These are phyloP conservation scores for Chlorencoelia australis DNA, from an alignment of 2,329 filamentous ascomycete species.

Conservation along the genomic window DNA sequence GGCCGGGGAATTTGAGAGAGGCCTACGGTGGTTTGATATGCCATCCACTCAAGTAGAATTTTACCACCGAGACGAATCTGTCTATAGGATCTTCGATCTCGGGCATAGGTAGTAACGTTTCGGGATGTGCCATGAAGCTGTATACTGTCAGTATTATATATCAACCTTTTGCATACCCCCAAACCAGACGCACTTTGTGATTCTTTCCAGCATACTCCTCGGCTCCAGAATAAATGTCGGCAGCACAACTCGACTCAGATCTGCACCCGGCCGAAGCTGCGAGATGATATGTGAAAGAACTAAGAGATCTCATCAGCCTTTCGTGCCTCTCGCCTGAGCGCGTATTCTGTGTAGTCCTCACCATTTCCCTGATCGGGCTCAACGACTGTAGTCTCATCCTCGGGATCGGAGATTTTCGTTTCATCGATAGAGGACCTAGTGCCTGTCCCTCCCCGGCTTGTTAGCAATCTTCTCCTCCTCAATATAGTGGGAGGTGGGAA, in stretches of 20 bases:
- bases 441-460: slow-evolving; percentile 27
- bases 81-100: slow-evolving; percentile 79
- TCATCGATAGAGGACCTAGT: slow-evolving; percentile 30
- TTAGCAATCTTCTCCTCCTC: background rate
- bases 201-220: slow-evolving; percentile 93
- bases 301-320: slow-evolving; percentile 30
- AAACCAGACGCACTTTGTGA: slow-evolving; percentile 69
- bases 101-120: slow-evolving; percentile 83
- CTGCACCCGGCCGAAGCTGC: slow-evolving; percentile 87
- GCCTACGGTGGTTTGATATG: slow-evolving; percentile 92
- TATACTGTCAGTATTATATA: slow-evolving; percentile 12
- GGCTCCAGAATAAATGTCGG: slow-evolving; percentile 98
- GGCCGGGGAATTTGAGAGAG: background rate
- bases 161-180: background rate
- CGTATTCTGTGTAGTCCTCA: slow-evolving; percentile 34
- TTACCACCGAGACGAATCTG: slow-evolving; percentile 89
- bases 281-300: slow-evolving; percentile 97
- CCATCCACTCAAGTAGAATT: slow-evolving; percentile 98
- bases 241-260: slow-evolving; percentile 85
- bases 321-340: slow-evolving; percentile 1
- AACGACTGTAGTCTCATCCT: slow-evolving; percentile 71
- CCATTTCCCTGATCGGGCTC: slow-evolving; percentile 92
- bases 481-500: background rate
- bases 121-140: slow-evolving; percentile 99
- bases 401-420: slow-evolving; percentile 30